Evolutionary conservation across 2,329 filamentous ascomycete species (phyloP).

Genomic region (Exserohilum turcica): DNA sequence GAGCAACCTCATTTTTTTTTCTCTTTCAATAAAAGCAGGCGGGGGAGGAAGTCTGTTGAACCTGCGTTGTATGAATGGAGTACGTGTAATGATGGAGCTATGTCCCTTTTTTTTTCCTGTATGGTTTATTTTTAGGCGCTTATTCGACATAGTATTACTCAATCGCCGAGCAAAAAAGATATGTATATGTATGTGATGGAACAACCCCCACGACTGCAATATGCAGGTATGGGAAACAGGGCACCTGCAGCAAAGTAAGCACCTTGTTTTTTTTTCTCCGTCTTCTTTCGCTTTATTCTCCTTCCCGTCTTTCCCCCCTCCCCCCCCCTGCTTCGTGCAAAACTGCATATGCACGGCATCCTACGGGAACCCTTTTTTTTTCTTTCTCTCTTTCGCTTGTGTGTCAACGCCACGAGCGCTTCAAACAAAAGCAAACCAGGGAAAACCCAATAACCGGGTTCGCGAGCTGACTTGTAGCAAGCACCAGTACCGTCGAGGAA

Average conservation of each 20-base stretch:
- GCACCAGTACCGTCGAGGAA: no score
- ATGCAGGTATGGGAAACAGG: background rate
- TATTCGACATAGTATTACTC: background rate
- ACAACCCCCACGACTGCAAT: background rate
- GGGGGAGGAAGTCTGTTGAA: background rate
- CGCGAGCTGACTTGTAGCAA: no score
- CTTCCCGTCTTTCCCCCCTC: no score
- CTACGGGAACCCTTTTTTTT: no score
- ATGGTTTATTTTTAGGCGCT: background rate
- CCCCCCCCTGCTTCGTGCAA: no score
- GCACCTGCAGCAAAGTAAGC: background rate
- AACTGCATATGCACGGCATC: no score
- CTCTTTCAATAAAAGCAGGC: background rate
- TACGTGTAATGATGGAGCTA: background rate
- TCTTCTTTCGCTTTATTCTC: background rate
- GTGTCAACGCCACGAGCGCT: background rate
- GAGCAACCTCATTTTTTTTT: background rate
- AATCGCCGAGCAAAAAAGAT: background rate
- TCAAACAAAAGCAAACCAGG: background rate
- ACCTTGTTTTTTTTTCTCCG: background rate
- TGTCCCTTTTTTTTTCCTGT: background rate
- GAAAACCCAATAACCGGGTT: background rate
- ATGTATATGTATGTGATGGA: background rate
- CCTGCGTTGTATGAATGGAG: background rate
- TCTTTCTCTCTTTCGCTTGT: background rate